phyloP scores from a whole-genome alignment of 2,329 filamentous ascomycete species.

The Elsinoe fawcettii region DNA sequence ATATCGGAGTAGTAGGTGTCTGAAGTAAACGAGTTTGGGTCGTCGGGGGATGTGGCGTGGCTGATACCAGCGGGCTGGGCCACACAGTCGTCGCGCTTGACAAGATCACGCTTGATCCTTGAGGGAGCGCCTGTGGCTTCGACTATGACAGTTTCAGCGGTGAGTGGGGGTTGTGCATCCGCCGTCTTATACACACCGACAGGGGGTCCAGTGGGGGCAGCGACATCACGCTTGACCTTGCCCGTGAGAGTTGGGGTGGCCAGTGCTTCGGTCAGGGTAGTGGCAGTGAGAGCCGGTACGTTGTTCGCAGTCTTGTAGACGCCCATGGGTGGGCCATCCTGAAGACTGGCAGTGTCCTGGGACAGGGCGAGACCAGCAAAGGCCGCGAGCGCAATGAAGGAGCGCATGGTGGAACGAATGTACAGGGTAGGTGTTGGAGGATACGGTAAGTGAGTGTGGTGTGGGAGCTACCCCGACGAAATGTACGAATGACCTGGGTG shows the following conservation, averaged over 20 bases:
- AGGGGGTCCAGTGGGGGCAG: constrained; percentile 4
- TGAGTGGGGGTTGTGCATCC: neutral
- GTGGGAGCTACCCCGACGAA: constrained; percentile 6
- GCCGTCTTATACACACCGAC: constrained; percentile 8
- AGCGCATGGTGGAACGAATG: constrained; percentile 12
- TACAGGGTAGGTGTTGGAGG: constrained; percentile 1
- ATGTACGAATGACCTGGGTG: constrained; percentile 13
- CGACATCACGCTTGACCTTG: neutral
- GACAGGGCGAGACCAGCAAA: constrained; percentile 6
- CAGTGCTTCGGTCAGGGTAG: neutral
- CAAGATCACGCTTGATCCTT: neutral
- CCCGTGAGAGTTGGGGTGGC: neutral
- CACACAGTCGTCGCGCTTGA: constrained; percentile 10
- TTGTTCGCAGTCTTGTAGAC: constrained; percentile 13
- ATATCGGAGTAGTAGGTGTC: constrained; percentile 5
- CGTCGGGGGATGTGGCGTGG: neutral
- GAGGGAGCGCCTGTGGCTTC: neutral
- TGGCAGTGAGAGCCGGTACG: constrained; percentile 4
- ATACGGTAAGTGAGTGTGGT: constrained; percentile 9
- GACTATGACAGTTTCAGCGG: constrained; percentile 12
- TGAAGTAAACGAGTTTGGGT: constrained; percentile 3
- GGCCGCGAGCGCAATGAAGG: constrained; percentile 11
- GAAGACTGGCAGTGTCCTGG: constrained; percentile 1
- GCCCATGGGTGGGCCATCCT: constrained; percentile 6
- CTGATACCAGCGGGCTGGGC: constrained; percentile 9